phyloP scores from a whole-genome alignment of 2,329 filamentous ascomycete genomes.

The Beauveria caledonica region DNA sequence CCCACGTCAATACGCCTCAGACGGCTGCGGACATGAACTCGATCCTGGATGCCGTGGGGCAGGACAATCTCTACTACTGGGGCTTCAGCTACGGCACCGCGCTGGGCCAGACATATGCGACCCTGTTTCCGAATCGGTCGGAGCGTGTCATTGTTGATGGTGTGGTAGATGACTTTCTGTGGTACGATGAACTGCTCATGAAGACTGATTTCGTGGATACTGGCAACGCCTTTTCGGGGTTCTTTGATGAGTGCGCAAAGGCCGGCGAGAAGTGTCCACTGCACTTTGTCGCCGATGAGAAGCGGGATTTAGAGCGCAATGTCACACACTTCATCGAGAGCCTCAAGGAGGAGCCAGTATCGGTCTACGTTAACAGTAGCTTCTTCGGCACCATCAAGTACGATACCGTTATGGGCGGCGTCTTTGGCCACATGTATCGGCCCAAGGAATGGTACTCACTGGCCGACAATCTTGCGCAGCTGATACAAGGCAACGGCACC shows the following conservation, averaged over 20 bases:
- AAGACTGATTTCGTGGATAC: slow-evolving; percentile 23
- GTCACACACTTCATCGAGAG: slow-evolving; percentile 25
- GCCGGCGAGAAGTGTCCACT: slow-evolving; percentile 39
- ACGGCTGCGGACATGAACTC: slow-evolving; percentile 17
- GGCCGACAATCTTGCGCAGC: slow-evolving; percentile 25
- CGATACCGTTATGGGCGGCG: slow-evolving; percentile 25
- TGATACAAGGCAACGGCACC: slow-evolving; percentile 33
- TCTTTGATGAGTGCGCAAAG: slow-evolving; percentile 28
- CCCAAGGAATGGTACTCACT: slow-evolving; percentile 29
- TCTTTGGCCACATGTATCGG: slow-evolving; percentile 33
- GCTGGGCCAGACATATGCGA: slow-evolving; percentile 33
- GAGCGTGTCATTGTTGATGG: slow-evolving; percentile 29
- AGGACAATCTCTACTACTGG: slow-evolving; percentile 30
- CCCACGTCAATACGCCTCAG: slow-evolving; percentile 15
- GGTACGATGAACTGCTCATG: slow-evolving; percentile 22
- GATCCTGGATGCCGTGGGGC: slow-evolving; percentile 34
- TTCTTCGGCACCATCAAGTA: slow-evolving; percentile 31
- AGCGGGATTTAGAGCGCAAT: slow-evolving; percentile 24
- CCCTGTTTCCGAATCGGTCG: slow-evolving; percentile 27
- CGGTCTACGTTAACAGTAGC: slow-evolving; percentile 27
- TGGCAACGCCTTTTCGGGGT: slow-evolving; percentile 23
- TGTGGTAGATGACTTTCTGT: slow-evolving; percentile 25
- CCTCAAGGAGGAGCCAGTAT: slow-evolving; percentile 30
- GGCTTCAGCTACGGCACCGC: slow-evolving; percentile 35
- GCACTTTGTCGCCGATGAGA: slow-evolving; percentile 27